Conservation (phyloP, 345 rosid species). For the Eucalyptus polyanthemos region DNA sequence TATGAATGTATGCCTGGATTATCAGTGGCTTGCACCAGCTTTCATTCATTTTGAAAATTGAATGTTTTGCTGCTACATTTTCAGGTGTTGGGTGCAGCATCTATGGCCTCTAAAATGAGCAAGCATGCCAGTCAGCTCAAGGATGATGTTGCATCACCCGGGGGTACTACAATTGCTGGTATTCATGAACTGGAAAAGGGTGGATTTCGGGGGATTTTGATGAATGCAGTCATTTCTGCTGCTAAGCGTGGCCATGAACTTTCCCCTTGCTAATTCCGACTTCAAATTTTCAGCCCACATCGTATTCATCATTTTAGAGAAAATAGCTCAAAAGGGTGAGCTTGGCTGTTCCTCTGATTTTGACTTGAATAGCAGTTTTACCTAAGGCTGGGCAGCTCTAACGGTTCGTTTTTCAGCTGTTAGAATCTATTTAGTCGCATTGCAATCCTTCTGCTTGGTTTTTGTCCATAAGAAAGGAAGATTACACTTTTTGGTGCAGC, state of each 20-base stretch:
- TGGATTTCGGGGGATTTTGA: slow-evolving; percentile 63
- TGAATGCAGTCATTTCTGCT: slow-evolving; percentile 93
- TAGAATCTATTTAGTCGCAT: background rate
- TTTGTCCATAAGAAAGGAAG: background rate
- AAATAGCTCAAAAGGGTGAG: background rate
- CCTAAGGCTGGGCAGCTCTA: background rate
- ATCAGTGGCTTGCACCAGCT: background rate
- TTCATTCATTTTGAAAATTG: background rate
- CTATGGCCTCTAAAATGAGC: slow-evolving; percentile 60
- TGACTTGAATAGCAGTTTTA: background rate
- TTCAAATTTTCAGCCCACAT: background rate
- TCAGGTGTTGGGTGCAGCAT: slow-evolving; percentile 88
- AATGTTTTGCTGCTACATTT: background rate
- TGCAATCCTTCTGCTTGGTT: background rate
- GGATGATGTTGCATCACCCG: slow-evolving; percentile 83
- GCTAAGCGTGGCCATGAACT: slow-evolving; percentile 61
- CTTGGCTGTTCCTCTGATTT: background rate
- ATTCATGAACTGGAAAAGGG: slow-evolving; percentile 86
- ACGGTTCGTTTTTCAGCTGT: background rate
- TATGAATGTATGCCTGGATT: background rate
- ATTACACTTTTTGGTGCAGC: background rate
- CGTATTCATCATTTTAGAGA: background rate
- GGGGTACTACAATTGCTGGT: slow-evolving; percentile 86
- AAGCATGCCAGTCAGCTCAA: slow-evolving; percentile 89
- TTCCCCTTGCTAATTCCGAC: slow-evolving; percentile 21